Conservation (phyloP, 306 rosid species). For the Senna siamea region DNA sequence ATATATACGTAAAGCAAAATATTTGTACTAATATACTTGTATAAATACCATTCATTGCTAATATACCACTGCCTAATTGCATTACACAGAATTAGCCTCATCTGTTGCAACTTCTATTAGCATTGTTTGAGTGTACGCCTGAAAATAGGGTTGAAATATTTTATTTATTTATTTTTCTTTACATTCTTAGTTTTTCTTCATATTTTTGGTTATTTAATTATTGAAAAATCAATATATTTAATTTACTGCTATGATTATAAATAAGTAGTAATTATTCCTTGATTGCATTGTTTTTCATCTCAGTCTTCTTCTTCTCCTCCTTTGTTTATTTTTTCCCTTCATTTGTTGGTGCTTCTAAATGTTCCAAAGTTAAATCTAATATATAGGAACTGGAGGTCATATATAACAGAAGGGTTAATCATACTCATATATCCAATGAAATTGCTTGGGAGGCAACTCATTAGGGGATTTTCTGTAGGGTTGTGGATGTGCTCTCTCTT, state of each 20-base stretch:
- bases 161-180: neutral
- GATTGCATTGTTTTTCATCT: neutral
- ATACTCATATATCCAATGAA: neutral
- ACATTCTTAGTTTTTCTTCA: neutral
- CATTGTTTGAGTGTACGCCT: neutral
- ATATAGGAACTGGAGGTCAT: neutral
- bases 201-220: neutral
- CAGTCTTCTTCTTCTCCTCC: neutral
- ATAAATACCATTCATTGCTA: too few species aligned
- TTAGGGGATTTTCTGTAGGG: neutral
- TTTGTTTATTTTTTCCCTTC: neutral
- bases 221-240: neutral
- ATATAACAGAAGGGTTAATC: neutral
- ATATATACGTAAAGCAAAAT: neutral
- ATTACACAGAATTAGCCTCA: neutral
- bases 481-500: neutral
- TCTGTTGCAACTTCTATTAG: neutral
- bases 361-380: neutral
- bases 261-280: neutral
- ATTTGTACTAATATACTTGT: too few species aligned
- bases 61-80: too few species aligned
- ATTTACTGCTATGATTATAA: neutral
- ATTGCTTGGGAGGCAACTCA: neutral
- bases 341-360: neutral
- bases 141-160: neutral